Evolutionary conservation across 768 basidiomycete species (phyloP), one percentile per base, ranked within the genome.

Genomic region (Russula brevipes): DNA sequence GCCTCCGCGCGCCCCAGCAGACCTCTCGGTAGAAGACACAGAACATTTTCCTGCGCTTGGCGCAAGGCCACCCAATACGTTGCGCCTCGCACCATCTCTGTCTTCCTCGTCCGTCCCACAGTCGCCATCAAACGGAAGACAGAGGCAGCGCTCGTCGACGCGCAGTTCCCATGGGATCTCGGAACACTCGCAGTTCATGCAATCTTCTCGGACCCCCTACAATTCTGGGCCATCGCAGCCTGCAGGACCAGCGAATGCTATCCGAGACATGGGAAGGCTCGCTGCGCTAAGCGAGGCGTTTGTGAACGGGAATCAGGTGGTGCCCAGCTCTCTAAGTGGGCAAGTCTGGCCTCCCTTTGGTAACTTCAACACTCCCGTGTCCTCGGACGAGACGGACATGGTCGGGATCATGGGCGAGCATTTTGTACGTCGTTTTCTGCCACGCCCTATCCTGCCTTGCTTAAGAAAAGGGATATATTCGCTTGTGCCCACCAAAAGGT

Each of bases 381-480:
- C 35, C 17, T 60, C 56, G 33, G 68, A 54, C 1, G 56, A 63
- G 16, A 60, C 65, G 33, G 56, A 57, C 11, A 6, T 49, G 57
- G 50, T 67, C 10, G 69, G 69, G 4, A 56, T 69, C 46, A 41
- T 67, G 44, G 69, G 69, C 57, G 69, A 70, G 47, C 49, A 65
- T 24, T 68, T 16, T 49, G 69, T 70, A 35, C 54, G 69, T 45
- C 42, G 12, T 7, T 14, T 30, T 9, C 33, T 38, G 36, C 12
- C 10, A 31, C 14, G 2, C 5, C 14, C 10, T 31, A 51, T 36
- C 5, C 0, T 0, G 7, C 2, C 5, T 36, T 31, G 36, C 39
- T 33, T 3, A 38, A 53, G 5, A 16, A 35, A 17, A 19, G 46
- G 5, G 24, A n/a, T n/a, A 38, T 8, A 0, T 45, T 33, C 4